Conservation (phyloP, 257 asterid genomes). For the Plantago elongata region DNA sequence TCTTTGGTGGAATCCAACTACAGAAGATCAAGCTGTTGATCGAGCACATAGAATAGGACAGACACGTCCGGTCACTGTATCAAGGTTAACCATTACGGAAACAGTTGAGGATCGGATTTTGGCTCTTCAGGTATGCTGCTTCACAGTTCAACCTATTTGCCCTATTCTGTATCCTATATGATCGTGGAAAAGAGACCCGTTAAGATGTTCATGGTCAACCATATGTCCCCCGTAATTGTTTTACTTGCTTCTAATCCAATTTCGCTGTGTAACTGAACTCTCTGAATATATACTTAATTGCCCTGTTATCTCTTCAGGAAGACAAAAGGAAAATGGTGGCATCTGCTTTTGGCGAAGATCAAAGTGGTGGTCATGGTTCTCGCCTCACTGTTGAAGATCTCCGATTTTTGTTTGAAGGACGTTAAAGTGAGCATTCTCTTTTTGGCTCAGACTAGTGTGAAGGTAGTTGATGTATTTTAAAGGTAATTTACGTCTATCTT, state of each 20-base stretch:
- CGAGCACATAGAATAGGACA: conserved; percentile 99
- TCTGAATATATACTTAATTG: conserved; percentile 12
- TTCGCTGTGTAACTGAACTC: too few species aligned
- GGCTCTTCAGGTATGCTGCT: conserved; percentile 73
- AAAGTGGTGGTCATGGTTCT: conserved; percentile 54
- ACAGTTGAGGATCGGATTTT: conserved; percentile 96
- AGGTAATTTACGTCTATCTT: conserved; percentile 9
- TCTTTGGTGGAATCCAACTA: conserved; percentile 99
- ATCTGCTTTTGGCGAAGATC: conserved; percentile 95
- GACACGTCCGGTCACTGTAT: conserved; percentile 86
- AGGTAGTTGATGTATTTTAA: neutral
- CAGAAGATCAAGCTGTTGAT: conserved; percentile 98
- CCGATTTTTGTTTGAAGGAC: conserved; percentile 53
- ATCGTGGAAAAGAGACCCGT: too few species aligned
- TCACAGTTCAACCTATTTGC: neutral
- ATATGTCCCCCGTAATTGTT: too few species aligned
- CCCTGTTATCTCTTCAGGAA: conserved; percentile 42
- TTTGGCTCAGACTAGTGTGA: neutral
- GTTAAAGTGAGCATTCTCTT: conserved; percentile 15
- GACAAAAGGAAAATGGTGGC: conserved; percentile 99
- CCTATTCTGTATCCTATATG: neutral
- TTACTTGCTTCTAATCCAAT: too few species aligned
- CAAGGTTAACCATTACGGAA: conserved; percentile 76
- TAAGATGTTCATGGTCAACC: too few species aligned
- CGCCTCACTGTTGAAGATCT: conserved; percentile 77